These are phyloP conservation scores for Discostella pseudostelligera DNA, from an alignment of 108 stramenopile genomes.

Conservation along the genomic window DNA sequence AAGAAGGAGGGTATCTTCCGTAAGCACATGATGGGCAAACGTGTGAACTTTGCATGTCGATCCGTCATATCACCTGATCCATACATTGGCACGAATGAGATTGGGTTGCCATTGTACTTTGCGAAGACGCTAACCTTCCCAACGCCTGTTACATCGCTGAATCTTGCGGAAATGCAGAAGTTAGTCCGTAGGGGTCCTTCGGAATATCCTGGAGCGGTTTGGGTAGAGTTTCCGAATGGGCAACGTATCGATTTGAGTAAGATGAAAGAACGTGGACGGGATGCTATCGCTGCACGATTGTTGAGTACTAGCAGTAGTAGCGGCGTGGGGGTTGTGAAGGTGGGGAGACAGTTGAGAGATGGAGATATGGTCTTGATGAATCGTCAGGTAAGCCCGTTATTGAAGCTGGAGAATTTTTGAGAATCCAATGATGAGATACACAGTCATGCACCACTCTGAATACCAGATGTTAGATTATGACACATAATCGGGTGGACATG, in stretches of 20 bases:
- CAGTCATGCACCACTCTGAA: constrained; percentile 94
- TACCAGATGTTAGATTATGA: constrained; percentile 82
- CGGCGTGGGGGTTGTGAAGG: constrained; percentile 66
- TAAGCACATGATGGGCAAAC: constrained; percentile 99
- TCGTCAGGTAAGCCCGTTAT: constrained; percentile 79
- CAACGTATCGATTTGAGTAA: constrained; percentile 84
- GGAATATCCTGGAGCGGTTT: constrained; percentile 94
- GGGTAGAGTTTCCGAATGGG: constrained; percentile 91
- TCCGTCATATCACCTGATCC: constrained; percentile 98
- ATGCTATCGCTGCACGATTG: constrained; percentile 85
- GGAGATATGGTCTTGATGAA: constrained; percentile 98
- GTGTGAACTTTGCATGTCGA: constrained; percentile 97
- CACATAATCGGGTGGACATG: constrained; percentile 46
- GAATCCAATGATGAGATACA: constrained; percentile 68
- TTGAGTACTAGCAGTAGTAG: constrained; percentile 57
- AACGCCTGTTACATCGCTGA: constrained; percentile 92
- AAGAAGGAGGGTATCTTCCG: constrained; percentile 99
- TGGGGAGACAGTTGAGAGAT: constrained; percentile 93
- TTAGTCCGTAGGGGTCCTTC: constrained; percentile 88
- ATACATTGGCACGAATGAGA: constrained; percentile 96
- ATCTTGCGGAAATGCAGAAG: constrained; percentile 85
- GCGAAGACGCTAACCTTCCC: constrained; percentile 94
- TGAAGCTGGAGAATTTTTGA: not conserved
- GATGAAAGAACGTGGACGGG: constrained; percentile 80
- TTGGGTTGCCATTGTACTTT: constrained; percentile 97